A percentile compares a stretch with the other conserved stretches of the same genome.
Conservation (phyloP, 1,139 yeast genomes). For the Diutina pseudorugosa region DNA sequence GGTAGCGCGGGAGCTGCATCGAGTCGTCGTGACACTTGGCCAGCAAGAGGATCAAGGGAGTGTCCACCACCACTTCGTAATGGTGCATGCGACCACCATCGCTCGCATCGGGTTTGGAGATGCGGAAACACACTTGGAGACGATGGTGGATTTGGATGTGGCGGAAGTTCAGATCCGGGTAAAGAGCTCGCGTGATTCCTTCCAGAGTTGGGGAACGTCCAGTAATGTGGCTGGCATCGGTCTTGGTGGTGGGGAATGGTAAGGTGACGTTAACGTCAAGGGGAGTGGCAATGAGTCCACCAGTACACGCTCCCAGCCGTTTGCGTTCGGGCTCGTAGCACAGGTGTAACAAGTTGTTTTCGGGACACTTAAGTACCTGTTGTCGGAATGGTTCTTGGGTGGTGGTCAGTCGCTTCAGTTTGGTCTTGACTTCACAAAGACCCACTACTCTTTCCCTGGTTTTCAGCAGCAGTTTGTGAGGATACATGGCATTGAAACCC, state of each 20-base stretch:
- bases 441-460: conserved; percentile 43
- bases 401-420: conserved; percentile 23
- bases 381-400: conserved; percentile 46
- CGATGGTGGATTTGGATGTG: conserved; percentile 67
- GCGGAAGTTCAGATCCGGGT: conserved; percentile 63
- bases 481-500: not conserved
- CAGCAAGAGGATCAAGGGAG: conserved; percentile 66
- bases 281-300: conserved; percentile 30
- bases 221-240: conserved; percentile 11
- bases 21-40: conserved; percentile 59
- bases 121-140: conserved; percentile 65
- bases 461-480: conserved; percentile 5
- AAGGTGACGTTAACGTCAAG: conserved; percentile 33
- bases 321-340: conserved; percentile 31
- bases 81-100: conserved; percentile 56
- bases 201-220: conserved; percentile 19
- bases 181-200: conserved; percentile 24
- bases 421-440: conserved; percentile 52
- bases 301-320: conserved; percentile 8
- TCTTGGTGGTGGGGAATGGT: conserved; percentile 32
- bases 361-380: conserved; percentile 43
- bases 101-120: conserved; percentile 49
- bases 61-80: conserved; percentile 81
- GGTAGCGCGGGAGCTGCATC: conserved; percentile 61
- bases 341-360: conserved; percentile 48